phyloP scores from a whole-genome alignment of 2,329 filamentous ascomycete genomes.

The Sporothrix variecibatus region DNA sequence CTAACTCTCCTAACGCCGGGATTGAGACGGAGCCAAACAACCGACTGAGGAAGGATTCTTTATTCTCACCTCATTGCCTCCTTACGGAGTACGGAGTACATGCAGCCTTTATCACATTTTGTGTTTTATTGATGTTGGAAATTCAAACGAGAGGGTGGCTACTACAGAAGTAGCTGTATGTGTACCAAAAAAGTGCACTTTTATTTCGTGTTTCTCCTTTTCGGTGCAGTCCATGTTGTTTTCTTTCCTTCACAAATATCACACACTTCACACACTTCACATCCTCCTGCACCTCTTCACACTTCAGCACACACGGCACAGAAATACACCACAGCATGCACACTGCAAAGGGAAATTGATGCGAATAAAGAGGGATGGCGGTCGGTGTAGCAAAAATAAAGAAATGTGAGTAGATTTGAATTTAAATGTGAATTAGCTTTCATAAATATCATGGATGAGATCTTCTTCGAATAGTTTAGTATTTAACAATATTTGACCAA shows the following conservation, averaged over 20 bases:
- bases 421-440: no score
- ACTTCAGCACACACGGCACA: constrained; percentile 9
- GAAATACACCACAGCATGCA: neutral
- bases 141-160: neutral
- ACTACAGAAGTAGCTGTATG: neutral
- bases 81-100: no score
- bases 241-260: neutral
- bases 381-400: neutral
- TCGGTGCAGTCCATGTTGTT: neutral
- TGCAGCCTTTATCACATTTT: neutral
- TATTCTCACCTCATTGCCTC: neutral
- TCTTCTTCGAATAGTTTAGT: no score
- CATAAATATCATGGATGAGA: no score
- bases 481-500: no score
- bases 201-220: neutral
- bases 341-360: neutral
- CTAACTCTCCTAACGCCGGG: neutral
- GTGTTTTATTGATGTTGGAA: neutral
- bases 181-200: neutral
- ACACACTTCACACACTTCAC: neutral
- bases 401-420: neutral
- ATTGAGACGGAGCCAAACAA: neutral
- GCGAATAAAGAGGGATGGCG: neutral
- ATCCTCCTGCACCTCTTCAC: neutral
- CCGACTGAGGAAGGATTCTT: no score